Conservation (phyloP, 2,329 filamentous ascomycete genomes). For the Hymenoscyphus occultus region DNA sequence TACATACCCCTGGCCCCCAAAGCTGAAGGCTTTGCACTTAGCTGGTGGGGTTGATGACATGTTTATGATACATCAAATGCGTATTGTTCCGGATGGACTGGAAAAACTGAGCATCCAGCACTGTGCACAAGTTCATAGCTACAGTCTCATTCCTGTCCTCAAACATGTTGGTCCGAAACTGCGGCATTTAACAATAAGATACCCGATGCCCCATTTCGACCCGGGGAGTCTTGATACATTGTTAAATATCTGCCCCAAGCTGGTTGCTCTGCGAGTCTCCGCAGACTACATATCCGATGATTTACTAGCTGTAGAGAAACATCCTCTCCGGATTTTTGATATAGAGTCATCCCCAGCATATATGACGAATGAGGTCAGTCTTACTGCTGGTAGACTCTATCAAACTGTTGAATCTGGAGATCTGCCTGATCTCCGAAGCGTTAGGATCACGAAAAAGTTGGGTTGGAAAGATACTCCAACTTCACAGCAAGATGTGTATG, state of each 20-base stretch:
- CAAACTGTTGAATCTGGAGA: conserved; percentile 30
- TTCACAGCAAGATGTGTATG: not conserved
- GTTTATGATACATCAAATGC: conserved; percentile 30
- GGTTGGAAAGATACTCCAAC: conserved; percentile 26
- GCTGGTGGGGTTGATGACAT: conserved; percentile 34
- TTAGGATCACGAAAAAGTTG: conserved; percentile 33
- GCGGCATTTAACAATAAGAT: conserved; percentile 34
- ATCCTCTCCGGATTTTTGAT: conserved; percentile 34
- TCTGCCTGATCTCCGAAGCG: conserved; percentile 32
- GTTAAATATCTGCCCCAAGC: conserved; percentile 27
- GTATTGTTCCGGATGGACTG: conserved; percentile 25
- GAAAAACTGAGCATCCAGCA: conserved; percentile 35
- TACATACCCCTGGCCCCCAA: conserved; percentile 34
- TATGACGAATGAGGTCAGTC: conserved; percentile 26
- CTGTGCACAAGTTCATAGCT: conserved; percentile 30
- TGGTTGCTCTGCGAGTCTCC: conserved; percentile 33
- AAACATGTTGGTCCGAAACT: conserved; percentile 29
- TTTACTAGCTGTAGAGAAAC: conserved; percentile 18
- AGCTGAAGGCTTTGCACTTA: conserved; percentile 33
- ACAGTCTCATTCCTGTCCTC: conserved; percentile 25
- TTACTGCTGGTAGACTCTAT: conserved; percentile 28
- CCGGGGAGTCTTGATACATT: conserved; percentile 28
- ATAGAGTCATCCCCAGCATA: conserved; percentile 34
- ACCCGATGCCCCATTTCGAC: conserved; percentile 34
- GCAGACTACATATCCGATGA: conserved; percentile 34